These are phyloP conservation scores for Medicago arabica DNA, from an alignment of 306 rosid species.

Conservation along the genomic window DNA sequence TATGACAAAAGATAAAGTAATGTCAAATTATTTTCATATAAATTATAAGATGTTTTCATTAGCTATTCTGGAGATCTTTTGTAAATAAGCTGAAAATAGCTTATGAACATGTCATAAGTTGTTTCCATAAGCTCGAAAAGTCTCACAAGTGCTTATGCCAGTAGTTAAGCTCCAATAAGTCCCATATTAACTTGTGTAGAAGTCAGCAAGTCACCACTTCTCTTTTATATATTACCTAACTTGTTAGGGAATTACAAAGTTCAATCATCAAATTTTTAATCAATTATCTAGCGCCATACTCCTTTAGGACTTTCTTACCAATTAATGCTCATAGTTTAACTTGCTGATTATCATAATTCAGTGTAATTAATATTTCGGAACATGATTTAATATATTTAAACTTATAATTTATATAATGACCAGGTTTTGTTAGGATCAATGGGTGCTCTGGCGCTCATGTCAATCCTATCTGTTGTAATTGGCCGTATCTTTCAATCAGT, in stretches of 20 bases:
- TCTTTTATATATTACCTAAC: slow-evolving; percentile 1
- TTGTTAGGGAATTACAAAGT: slow-evolving; percentile 8
- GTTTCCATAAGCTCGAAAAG: neutral
- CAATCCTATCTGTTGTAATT: slow-evolving; percentile 82
- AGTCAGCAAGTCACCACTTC: neutral
- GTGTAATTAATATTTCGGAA: slow-evolving; percentile 6
- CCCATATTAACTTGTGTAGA: neutral
- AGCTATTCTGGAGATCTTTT: neutral
- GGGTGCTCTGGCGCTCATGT: slow-evolving; percentile 91
- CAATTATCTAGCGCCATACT: neutral
- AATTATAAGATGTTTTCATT: neutral
- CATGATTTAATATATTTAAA: slow-evolving; percentile 36
- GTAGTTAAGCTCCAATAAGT: too few relatives aligned
- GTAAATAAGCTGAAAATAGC: neutral
- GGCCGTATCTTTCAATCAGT: slow-evolving; percentile 89
- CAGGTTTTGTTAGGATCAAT: slow-evolving; percentile 93
- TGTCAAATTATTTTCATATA: neutral
- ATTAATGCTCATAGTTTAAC: slow-evolving; percentile 2
- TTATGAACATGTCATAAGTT: neutral
- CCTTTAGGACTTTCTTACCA: slow-evolving; percentile 4
- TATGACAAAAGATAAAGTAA: neutral
- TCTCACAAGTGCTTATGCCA: neutral
- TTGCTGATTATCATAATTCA: neutral
- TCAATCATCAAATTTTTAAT: slow-evolving; percentile 21
- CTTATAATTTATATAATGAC: slow-evolving; percentile 39